Percentiles rank a stretch among this genome's conserved stretches.
phyloP scores from a whole-genome alignment of 352 stramenopile genomes.

The Phytophthora pisi region DNA sequence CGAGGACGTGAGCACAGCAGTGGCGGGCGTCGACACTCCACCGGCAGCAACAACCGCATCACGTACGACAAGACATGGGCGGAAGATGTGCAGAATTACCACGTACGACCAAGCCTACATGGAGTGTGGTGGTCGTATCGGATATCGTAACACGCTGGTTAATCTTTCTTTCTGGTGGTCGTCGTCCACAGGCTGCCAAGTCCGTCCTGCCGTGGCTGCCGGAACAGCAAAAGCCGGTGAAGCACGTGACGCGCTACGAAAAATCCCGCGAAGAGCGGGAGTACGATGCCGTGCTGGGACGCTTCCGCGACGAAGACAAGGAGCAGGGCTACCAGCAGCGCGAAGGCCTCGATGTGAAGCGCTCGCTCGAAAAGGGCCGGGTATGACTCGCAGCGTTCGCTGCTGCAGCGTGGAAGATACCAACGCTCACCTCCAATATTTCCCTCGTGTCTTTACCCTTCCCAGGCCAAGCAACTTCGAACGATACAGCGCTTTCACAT shows the following conservation, averaged over 20 bases:
- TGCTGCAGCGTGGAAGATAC: conserved; percentile 5
- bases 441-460: background rate
- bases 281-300: conserved; percentile 71
- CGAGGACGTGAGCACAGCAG: background rate
- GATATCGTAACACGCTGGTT: background rate
- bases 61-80: conserved; percentile 55
- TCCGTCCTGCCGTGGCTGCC: conserved; percentile 60
- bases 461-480: conserved; percentile 63
- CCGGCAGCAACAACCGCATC: conserved; percentile 23
- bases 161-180: conserved; percentile 10
- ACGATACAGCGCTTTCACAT: conserved; percentile 69
- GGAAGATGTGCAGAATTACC: conserved; percentile 64
- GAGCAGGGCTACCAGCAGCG: conserved; percentile 39
- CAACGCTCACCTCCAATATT: background rate
- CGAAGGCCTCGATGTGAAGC: conserved; percentile 42
- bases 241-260: conserved; percentile 72
- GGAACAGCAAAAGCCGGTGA: conserved; percentile 57
- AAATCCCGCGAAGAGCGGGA: conserved; percentile 74
- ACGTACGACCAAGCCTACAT: conserved; percentile 35
- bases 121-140: conserved; percentile 4
- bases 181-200: conserved; percentile 54
- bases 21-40: conserved; percentile 10
- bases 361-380: conserved; percentile 45
- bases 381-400: conserved; percentile 25
- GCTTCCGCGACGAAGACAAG: conserved; percentile 66